phyloP scores from a whole-genome alignment of 257 asterid genomes.

The Scutellaria baicalensis region DNA sequence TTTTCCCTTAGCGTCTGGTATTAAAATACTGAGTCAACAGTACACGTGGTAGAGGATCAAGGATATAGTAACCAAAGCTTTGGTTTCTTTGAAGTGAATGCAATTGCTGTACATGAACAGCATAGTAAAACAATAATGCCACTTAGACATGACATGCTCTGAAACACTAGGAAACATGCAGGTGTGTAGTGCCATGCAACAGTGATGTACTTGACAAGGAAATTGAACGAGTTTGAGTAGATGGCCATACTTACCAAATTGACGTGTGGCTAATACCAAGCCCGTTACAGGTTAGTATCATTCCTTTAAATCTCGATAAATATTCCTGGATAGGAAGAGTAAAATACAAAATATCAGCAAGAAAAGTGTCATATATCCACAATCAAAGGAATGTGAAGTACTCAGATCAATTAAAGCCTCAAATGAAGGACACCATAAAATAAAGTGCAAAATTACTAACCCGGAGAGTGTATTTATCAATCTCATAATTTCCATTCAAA shows the following conservation, averaged over 20 bases:
- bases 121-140: neutral
- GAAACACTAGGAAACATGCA: neutral
- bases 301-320: conserved; percentile 63
- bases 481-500: conserved; percentile 51
- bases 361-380: conserved; percentile 6
- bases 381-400: conserved; percentile 3
- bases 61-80: neutral
- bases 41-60: neutral
- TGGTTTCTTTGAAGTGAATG: neutral
- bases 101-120: neutral
- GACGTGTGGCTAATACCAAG: conserved; percentile 56
- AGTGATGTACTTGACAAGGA: neutral
- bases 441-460: conserved; percentile 23
- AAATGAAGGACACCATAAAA: neutral
- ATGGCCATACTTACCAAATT: conserved; percentile 32
- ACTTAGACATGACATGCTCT: neutral
- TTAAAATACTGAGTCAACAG: neutral
- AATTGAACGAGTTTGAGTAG: neutral
- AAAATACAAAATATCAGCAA: conserved; percentile 10
- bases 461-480: conserved; percentile 52
- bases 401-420: neutral
- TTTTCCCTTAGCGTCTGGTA: neutral
- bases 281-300: conserved; percentile 66
- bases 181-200: neutral
- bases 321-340: conserved; percentile 37